Base-by-base conservation (phyloP, 352 stramenopile species). In the Thalassiosira livingstoniorum region DNA sequence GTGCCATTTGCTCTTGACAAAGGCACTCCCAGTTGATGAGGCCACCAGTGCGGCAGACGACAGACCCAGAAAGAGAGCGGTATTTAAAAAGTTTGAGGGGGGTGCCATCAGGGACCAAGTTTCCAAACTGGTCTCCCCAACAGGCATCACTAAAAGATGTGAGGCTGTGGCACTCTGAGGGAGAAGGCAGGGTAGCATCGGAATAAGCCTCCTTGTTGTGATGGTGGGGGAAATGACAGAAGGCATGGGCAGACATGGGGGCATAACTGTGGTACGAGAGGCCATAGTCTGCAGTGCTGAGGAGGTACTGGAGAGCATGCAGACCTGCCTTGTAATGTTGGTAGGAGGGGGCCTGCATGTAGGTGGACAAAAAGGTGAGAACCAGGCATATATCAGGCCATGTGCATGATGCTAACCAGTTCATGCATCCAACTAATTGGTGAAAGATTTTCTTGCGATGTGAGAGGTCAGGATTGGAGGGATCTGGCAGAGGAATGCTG, bases 371-470 rank as follows among this genome's bases (percentile, higher is more conserved):
- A n/a, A n/a, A n/a, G n/a, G n/a, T n/a, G n/a, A n/a, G n/a, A n/a
- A n/a, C n/a, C n/a, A n/a, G n/a, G 18, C 42, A 51, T 7, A 51
- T 51, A 18, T 18, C 42, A 7, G 18, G 7, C 15, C 11, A 18
- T 2, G 58, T 71, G 51, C 70, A 65, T 3, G 34, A 53, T 15
- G 43, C 51, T 3, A 71, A n/a, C 70, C 70, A 77, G 58, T 69
- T 68, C 11, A 78, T 71, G 13, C 15, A 57, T 3, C 70, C 70
- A 5, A 71, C 43, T 45, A 78, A 55, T 13, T 45, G 35, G 21
- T 78, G 70, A 32, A 71, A 71, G 35, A 53, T 43, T 69, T 77
- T 69, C 0, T 13, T 43, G 18, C 55, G 10, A 18, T 29, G 54
- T 35, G 67, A 62, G 5, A 67, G 55, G 37, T 58, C 31, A 1